A percentile compares a stretch with the other conserved stretches of the same genome.
phyloP scores from a whole-genome alignment of 1,284 basidiomycete genomes.

The Earliella scabrosa region DNA sequence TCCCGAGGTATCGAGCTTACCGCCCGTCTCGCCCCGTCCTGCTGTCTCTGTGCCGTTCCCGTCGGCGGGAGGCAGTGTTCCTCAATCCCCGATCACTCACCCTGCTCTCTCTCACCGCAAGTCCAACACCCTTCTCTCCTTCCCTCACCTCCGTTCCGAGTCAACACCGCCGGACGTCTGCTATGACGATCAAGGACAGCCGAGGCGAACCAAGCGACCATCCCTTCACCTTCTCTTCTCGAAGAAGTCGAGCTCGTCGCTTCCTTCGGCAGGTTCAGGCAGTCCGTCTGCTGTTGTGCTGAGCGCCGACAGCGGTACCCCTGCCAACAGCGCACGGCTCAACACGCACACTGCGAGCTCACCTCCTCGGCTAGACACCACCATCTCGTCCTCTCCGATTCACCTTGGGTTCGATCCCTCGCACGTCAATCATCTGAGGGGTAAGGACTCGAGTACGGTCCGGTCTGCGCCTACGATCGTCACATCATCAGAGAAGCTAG shows the following conservation, averaged over 20 bases:
- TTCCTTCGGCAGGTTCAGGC: conserved; percentile 20
- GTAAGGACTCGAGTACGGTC: conserved; percentile 4
- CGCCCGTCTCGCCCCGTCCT: conserved; percentile 30
- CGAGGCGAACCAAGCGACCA: conserved; percentile 39
- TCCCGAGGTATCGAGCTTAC: conserved; percentile 34
- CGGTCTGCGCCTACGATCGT: conserved; percentile 11
- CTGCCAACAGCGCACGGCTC: conserved; percentile 39
- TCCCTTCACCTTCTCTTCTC: conserved; percentile 42
- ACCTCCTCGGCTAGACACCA: conserved; percentile 54
- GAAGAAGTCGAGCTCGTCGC: conserved; percentile 38
- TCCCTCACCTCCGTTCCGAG: conserved; percentile 33
- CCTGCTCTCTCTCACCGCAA: conserved; percentile 40
- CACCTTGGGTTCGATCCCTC: conserved; percentile 43
- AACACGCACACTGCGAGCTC: conserved; percentile 41
- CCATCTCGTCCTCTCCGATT: conserved; percentile 52
- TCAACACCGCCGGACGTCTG: conserved; percentile 19
- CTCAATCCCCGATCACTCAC: conserved; percentile 35
- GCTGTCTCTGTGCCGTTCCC: conserved; percentile 42
- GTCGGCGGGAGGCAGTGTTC: conserved; percentile 35
- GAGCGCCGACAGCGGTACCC: conserved; percentile 43
- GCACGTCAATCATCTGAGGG: conserved; percentile 7
- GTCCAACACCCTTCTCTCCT: conserved; percentile 44
- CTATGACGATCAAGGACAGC: conserved; percentile 17
- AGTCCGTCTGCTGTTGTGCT: conserved; percentile 10
- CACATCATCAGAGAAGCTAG: conserved; percentile 2